phyloP scores from a whole-genome alignment of 345 rosid genomes.

The Populus ilicifolia region DNA sequence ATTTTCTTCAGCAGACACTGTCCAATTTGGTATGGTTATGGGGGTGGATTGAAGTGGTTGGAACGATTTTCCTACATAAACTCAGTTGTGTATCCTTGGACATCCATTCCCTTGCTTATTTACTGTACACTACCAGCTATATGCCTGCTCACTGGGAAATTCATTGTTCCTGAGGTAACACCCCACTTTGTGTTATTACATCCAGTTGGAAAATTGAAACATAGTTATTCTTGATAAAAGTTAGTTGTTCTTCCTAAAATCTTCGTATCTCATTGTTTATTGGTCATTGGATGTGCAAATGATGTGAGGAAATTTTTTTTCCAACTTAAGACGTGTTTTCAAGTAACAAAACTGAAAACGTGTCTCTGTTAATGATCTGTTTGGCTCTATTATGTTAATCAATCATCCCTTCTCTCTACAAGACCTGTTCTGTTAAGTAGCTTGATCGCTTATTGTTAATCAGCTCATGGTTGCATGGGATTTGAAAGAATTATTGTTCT shows the following conservation, averaged over 20 bases:
- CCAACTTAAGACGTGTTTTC: background rate
- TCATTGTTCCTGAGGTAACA: slow-evolving; percentile 94
- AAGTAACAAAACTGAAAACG: background rate
- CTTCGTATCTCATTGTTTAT: background rate
- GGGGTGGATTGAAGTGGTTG: slow-evolving; percentile 92
- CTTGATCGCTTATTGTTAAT: background rate
- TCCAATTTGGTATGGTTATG: slow-evolving; percentile 96
- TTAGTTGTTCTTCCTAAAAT: background rate
- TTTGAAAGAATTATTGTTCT: background rate
- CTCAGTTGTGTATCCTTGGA: slow-evolving; percentile 93
- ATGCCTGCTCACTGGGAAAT: slow-evolving; percentile 87
- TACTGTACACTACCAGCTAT: slow-evolving; percentile 92
- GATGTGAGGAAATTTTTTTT: background rate
- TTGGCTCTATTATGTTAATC: background rate
- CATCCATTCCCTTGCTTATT: slow-evolving; percentile 78
- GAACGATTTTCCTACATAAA: slow-evolving; percentile 91
- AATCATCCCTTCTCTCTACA: background rate
- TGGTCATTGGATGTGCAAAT: background rate
- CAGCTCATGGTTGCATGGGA: background rate
- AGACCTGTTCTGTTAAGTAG: background rate
- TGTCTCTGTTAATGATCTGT: background rate
- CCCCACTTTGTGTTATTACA: background rate
- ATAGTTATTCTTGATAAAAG: background rate
- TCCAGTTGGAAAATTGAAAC: background rate
- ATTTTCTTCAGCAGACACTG: slow-evolving; percentile 94